These are phyloP conservation scores for Linum trigynum DNA, from an alignment of 345 rosid genomes.

Conservation along the genomic window DNA sequence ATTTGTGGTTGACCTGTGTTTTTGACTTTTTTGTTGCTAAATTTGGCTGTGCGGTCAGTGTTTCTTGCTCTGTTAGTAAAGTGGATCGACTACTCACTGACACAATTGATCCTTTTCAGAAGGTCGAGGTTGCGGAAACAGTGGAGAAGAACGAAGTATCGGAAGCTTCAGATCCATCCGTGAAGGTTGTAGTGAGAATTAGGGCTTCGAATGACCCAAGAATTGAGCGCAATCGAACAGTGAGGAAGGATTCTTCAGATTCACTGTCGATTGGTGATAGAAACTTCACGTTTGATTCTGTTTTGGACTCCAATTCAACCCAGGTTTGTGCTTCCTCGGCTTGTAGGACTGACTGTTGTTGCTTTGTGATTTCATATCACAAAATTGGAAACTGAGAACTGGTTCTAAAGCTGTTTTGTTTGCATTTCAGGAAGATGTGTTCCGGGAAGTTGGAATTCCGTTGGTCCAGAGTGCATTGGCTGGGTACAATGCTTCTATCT, in stretches of 20 bases:
- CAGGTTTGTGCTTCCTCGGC: constrained; percentile 43
- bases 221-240: constrained; percentile 31
- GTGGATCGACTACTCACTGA: not conserved
- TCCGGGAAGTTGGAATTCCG: constrained; percentile 66
- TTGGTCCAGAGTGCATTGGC: constrained; percentile 68
- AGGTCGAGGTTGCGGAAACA: constrained; percentile 27
- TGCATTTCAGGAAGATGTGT: constrained; percentile 59
- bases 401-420: constrained; percentile 14
- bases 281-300: constrained; percentile 61
- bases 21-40: not conserved
- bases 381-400: constrained; percentile 1
- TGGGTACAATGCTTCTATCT: constrained; percentile 73
- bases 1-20: not conserved
- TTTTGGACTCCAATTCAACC: constrained; percentile 60
- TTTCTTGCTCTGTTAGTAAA: not conserved
- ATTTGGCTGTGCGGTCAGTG: not conserved
- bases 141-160: constrained; percentile 22
- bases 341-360: not conserved
- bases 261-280: constrained; percentile 53
- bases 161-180: constrained; percentile 45
- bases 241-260: constrained; percentile 50
- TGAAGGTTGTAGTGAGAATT: constrained; percentile 84
- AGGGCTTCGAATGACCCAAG: constrained; percentile 39
- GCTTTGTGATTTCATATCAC: not conserved
- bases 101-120: not conserved